A percentile compares a stretch with the other conserved stretches of the same genome.
Evolutionary conservation across 208 protist genomes (phyloP).

Genomic region (Crithidia mellificae): DNA sequence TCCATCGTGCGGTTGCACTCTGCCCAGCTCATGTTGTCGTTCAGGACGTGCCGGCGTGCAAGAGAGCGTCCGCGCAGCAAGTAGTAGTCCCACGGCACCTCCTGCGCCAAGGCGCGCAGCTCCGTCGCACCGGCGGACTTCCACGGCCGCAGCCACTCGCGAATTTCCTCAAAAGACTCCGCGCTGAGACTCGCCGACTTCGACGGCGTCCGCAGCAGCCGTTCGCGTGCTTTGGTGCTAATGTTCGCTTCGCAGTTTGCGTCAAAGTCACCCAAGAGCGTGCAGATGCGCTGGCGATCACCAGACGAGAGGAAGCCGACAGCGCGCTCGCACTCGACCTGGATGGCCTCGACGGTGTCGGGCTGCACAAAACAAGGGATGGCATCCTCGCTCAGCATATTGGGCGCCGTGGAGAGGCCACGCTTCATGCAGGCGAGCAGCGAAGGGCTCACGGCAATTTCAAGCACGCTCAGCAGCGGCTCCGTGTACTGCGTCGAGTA

Average conservation of each 20-base stretch:
- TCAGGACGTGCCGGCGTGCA: slow-evolving; percentile 15
- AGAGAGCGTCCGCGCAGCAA: slow-evolving; percentile 51
- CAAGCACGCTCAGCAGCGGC: slow-evolving; percentile 37
- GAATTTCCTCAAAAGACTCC: slow-evolving; percentile 35
- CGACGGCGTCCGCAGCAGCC: slow-evolving; percentile 32
- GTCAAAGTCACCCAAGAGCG: slow-evolving; percentile 38
- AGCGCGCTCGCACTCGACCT: slow-evolving; percentile 79
- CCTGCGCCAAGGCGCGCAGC: slow-evolving; percentile 38
- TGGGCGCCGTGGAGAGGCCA: slow-evolving; percentile 58
- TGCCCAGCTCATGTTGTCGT: slow-evolving; percentile 38
- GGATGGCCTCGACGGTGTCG: slow-evolving; percentile 49
- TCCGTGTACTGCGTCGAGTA: slow-evolving; percentile 19
- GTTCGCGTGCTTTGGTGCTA: slow-evolving; percentile 43
- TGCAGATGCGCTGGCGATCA: slow-evolving; percentile 49
- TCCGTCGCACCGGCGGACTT: slow-evolving; percentile 16
- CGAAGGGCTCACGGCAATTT: slow-evolving; percentile 52
- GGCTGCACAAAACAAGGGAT: slow-evolving; percentile 53
- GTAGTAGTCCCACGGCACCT: slow-evolving; percentile 85
- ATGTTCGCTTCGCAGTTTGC: slow-evolving; percentile 29
- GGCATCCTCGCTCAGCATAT: slow-evolving; percentile 31
- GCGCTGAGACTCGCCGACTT: slow-evolving; percentile 13
- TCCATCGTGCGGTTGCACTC: slow-evolving; percentile 40
- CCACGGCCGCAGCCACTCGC: slow-evolving; percentile 71
- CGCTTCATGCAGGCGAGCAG: slow-evolving; percentile 54
- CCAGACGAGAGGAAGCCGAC: slow-evolving; percentile 55